phyloP scores from a whole-genome alignment of 208 protist genomes.

The Phytomonas francai region DNA sequence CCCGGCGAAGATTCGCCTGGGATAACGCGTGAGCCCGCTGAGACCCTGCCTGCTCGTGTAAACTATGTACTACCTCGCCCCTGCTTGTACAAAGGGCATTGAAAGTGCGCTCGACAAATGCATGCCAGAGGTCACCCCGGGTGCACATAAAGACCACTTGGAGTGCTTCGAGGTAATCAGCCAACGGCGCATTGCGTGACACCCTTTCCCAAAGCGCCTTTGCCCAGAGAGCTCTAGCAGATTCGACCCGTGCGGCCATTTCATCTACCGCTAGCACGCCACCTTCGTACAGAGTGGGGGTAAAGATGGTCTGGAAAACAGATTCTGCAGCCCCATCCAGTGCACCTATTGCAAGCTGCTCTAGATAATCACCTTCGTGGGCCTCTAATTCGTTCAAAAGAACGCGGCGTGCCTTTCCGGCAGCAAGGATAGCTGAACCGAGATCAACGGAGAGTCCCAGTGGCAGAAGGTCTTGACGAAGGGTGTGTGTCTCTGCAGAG shows the following conservation, averaged over 20 bases:
- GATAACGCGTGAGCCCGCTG: not conserved
- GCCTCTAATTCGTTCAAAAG: conserved; percentile 32
- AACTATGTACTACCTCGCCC: not conserved
- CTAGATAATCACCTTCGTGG: conserved; percentile 47
- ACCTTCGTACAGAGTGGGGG: conserved; percentile 44
- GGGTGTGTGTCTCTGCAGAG: conserved; percentile 37
- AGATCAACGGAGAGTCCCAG: conserved; percentile 50
- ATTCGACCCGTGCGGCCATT: conserved; percentile 60
- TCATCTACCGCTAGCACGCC: conserved; percentile 55
- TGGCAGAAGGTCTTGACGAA: conserved; percentile 59
- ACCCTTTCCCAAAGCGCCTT: conserved; percentile 72
- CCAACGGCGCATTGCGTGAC: conserved; percentile 20
- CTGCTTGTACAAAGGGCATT: not conserved
- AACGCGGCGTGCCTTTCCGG: conserved; percentile 61
- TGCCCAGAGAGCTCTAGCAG: conserved; percentile 59
- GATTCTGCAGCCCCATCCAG: conserved; percentile 69
- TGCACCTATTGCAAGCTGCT: conserved; percentile 60
- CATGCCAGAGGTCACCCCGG: conserved; percentile 74
- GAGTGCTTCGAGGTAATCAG: conserved; percentile 35
- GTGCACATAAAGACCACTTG: conserved; percentile 73
- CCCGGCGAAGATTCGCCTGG: conserved; percentile 10
- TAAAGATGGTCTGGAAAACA: conserved; percentile 71
- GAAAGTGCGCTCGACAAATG: conserved; percentile 49
- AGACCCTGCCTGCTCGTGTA: not conserved
- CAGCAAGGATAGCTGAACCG: conserved; percentile 48